Evolutionary conservation across 352 stramenopile species (phyloP), one percentile per base, ranked within the genome.

Genomic region (Phytophthora colocasiae): DNA sequence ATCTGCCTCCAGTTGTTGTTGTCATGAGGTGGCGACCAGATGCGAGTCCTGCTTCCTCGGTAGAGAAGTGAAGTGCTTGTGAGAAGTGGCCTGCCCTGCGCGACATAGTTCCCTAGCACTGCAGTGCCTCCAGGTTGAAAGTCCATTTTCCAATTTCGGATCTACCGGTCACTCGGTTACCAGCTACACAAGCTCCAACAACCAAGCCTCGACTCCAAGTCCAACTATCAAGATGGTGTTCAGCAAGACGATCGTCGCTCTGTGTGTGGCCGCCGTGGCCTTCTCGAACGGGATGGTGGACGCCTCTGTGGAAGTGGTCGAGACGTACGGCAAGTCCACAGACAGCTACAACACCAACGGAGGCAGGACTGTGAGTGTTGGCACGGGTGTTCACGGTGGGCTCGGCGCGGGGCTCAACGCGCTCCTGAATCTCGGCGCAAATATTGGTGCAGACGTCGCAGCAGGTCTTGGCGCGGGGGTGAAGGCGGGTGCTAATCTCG

Each of bases 81-180:
- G 5, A 5, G n/a, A 26, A 27, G n/a, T 27, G 24, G 36, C n/a
- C 36, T 41, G 4, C 36, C 26, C n/a, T 31, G 40, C 11, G 9
- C 6, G 40, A 27, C 40, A 26, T 1, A 24, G 12, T 46, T 17
- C 15, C 14, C 40, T 4, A 45, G 7, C 17, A n/a, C 15, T 10
- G 27, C 6, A 31, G 27, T 31, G 6, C 9, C 40, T 5, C 15
- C 40, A 24, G 6, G 22, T 22, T 49, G 17, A 11, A 49, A 19
- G 14, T 46, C 39, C 39, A 60, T 39, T 46, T 34, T 32, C 48
- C 45, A 40, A 26, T 24, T 52, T 52, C 26, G 27, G 45, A 52
- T 38, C 24, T 39, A 36, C 45, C 45, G 26, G 45, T 17, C 11
- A 52, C 45, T 26, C 45, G 45, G 14, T 52, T 31, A 7, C 27